Evolutionary conservation across 225 moss, liverwort and hornwort genomes (phyloP), one percentile per base, ranked within the genome.

Genomic region (Physcomitrium patens): DNA sequence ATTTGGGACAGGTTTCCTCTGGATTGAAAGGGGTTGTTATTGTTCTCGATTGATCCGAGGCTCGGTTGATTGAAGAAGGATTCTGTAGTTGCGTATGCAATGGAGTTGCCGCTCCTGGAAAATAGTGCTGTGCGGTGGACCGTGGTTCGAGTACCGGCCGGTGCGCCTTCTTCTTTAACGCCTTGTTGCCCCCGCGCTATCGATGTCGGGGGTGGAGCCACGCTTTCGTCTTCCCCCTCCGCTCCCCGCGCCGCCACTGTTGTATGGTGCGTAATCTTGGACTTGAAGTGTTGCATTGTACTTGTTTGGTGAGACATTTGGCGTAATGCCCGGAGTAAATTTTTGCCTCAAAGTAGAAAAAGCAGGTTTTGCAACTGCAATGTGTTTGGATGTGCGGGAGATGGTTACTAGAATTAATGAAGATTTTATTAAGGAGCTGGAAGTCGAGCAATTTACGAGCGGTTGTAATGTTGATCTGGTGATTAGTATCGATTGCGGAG

Each of bases 21-120:
- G 17, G 37, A 48, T 71, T 20, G 59, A 37, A 37, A 37, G 27
- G 19, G 22, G 37, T 19, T 63, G 42, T 8, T 20, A 59, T 45
- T 51, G 26, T 58, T 28, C 51, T n/a, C 48, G 65, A 58, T 54
- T 37, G 31, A 37, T 37, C 7, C 31, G 5, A 37, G 31, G 31
- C 2, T 37, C 31, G 31, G 31, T 37, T 37, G 31, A 37, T 37
- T 50, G 63, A 42, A 45, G 67, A 71, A 46, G 46, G 16, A 61
- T 16, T 23, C 9, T 8, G 24, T 46, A 24, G 37, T 60, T 2
- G 63, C 42, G 24, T 19, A 72, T 49, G 27, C 24, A 9, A 90
- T 90, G 90, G 90, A 90, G 84, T 81, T 87, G 56, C 87, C 90
- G 16, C 81, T 90, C 46, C 68, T 87, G 64, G 69, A 79, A 71